Evolutionary conservation across 495 filamentous ascomycete species (phyloP).

Genomic region (Penicillium egyptiacum): DNA sequence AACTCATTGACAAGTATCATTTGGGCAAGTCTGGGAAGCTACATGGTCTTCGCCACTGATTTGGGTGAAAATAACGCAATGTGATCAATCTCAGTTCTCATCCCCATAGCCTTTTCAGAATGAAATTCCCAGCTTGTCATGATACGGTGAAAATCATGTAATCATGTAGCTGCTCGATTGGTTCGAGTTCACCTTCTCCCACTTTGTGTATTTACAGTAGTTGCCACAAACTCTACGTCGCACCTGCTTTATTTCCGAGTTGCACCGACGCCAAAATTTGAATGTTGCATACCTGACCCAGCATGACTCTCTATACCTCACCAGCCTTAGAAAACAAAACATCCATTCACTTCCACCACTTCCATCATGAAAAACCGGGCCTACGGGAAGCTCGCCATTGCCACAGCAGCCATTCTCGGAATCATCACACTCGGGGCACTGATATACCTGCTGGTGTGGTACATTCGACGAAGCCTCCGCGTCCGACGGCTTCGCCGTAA

Average conservation of each 20-base stretch:
- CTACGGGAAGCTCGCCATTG: slow-evolving; percentile 27
- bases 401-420: slow-evolving; percentile 18
- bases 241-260: background rate
- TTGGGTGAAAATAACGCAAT: too few species aligned
- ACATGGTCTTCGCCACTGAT: too few species aligned
- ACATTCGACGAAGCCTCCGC: slow-evolving; percentile 14
- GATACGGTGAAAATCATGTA: too few species aligned
- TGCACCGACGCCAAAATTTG: background rate
- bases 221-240: background rate
- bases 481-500: slow-evolving; percentile 15
- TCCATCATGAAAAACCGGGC: slow-evolving; percentile 12
- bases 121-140: too few species aligned
- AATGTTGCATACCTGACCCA: background rate
- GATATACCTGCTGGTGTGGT: slow-evolving; percentile 15
- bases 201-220: background rate
- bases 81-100: too few species aligned
- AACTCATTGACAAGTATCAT: too few species aligned
- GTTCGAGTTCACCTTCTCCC: background rate
- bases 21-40: too few species aligned
- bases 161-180: background rate
- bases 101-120: too few species aligned
- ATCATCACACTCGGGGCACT: slow-evolving; percentile 16
- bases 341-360: background rate
- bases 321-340: background rate
- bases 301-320: background rate